A percentile compares a stretch with the other conserved stretches of the same genome.
These are phyloP conservation scores for Nissolia schottii DNA, from an alignment of 306 rosid genomes.

Conservation along the genomic window DNA sequence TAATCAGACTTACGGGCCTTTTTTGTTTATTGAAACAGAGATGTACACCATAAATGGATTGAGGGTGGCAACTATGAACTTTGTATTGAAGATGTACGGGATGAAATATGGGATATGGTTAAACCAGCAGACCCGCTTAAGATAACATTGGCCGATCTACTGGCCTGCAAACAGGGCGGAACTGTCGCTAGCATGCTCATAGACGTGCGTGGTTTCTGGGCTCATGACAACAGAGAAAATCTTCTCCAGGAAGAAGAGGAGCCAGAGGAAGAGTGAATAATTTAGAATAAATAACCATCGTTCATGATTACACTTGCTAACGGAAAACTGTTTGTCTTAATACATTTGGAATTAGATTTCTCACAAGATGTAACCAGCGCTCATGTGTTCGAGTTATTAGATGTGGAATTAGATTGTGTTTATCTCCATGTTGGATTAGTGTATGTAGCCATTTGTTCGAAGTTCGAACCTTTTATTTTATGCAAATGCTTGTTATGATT, in stretches of 20 bases:
- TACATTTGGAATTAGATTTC: constrained; percentile 9
- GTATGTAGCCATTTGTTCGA: constrained; percentile 20
- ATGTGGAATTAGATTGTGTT: constrained; percentile 34
- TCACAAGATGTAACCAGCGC: constrained; percentile 25
- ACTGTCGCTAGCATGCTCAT: constrained; percentile 98
- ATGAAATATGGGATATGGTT: constrained; percentile 98
- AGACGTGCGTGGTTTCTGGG: constrained; percentile 99
- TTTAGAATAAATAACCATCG: no score
- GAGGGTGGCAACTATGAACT: constrained; percentile 98
- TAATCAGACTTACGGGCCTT: neutral
- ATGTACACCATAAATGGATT: constrained; percentile 97
- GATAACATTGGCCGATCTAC: constrained; percentile 74
- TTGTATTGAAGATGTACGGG: constrained; percentile 96
- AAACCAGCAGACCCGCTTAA: constrained; percentile 78
- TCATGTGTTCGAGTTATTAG: constrained; percentile 5
- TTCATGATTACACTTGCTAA: constrained; percentile 19
- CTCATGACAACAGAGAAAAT: constrained; percentile 98
- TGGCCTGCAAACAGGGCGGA: constrained; percentile 97
- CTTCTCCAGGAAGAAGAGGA: constrained; percentile 99
- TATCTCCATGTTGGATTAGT: neutral
- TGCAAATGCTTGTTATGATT: constrained; percentile 14
- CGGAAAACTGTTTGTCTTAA: constrained; percentile 23
- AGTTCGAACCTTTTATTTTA: neutral
- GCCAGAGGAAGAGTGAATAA: constrained; percentile 98
- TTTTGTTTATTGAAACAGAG: constrained; percentile 48